phyloP scores from a whole-genome alignment of 208 protist genomes.

The Crithidia bombi region DNA sequence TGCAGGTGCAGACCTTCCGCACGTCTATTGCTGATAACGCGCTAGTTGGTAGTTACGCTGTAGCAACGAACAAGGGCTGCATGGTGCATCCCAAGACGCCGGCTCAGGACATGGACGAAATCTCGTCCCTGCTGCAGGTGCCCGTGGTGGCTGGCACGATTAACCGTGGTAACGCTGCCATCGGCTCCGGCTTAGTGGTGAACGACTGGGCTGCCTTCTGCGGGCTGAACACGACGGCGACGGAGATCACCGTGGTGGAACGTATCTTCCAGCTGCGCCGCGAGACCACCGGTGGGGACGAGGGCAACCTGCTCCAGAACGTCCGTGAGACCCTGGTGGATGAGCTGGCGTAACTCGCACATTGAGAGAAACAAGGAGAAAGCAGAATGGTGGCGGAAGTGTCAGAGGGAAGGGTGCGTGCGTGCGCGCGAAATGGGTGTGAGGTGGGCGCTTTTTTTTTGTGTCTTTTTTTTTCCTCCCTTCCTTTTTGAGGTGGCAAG shows the following conservation, averaged over 20 bases:
- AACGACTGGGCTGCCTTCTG: conserved; percentile 99
- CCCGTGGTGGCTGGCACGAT: conserved; percentile 99
- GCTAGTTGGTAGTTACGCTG: conserved; percentile 98
- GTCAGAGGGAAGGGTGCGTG: too few relatives aligned
- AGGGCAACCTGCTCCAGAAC: conserved; percentile 84
- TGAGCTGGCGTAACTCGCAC: conserved; percentile 74
- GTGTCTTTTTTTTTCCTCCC: conserved; percentile 6
- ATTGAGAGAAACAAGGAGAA: background rate
- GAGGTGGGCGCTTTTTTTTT: conserved; percentile 10
- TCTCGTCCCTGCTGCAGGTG: conserved; percentile 98
- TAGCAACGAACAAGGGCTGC: conserved; percentile 98
- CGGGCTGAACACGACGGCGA: conserved; percentile 98
- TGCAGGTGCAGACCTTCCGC: conserved; percentile 99
- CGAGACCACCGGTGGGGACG: conserved; percentile 49
- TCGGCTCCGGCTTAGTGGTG: conserved; percentile 96
- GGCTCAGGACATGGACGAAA: conserved; percentile 98
- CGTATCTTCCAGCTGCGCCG: conserved; percentile 98
- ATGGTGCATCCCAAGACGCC: conserved; percentile 97
- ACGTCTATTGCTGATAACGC: conserved; percentile 98
- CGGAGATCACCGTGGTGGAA: conserved; percentile 99
- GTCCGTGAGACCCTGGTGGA: conserved; percentile 88
- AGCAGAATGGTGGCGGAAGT: too few relatives aligned
- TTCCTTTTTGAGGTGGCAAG: background rate
- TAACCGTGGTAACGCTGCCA: conserved; percentile 97
- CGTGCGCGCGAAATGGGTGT: too few relatives aligned